Base-by-base conservation (phyloP, 2,329 filamentous ascomycete species). In the Coniochaeta sp. region DNA sequence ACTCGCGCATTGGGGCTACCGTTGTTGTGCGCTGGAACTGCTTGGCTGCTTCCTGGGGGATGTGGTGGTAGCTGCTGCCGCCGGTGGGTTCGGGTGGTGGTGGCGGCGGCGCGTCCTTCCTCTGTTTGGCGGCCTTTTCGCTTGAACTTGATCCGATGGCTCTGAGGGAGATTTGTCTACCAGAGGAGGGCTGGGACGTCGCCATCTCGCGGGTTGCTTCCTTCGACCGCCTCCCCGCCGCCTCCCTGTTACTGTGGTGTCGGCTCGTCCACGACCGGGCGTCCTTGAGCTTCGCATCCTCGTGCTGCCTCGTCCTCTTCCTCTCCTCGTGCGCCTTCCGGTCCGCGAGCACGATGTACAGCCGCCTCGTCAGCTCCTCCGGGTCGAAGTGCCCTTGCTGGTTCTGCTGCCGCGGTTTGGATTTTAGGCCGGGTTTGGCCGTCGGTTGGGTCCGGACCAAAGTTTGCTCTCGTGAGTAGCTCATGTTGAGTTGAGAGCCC, bases 21-120 rank as follows among this genome's bases (percentile, higher is more conserved):
- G 77, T 79, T 0, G 79, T 74, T 0, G 80, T 83, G 40, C 71
- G 66, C 9, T 73, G 66, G 58, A 83, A 83, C 52, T 82, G 78
- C 12, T 71, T 61, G 1, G 79, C 79, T 0, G 80, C 80, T 31
- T 77, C 71, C 50, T 71, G 69, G 13, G 81, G 81, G 2, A 81
- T 64, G 57, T 83, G 75, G 31, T 68, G 75, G 56, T 80, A 52
- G 46, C 55, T 18, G n/a, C n/a, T n/a, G n/a, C n/a, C n/a, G n/a
- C n/a, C n/a, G 46, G 40, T 47, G 48, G 42, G 30, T 28, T 52
- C 16, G 26, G 50, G 14, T 14, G 20, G 14, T n/a, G 24, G 12
- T 18, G n/a, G 3, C 46, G 28, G 7, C 20, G 47, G 47, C 18
- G 30, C 20, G 27, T 28, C 26, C 26, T 18, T 30, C 10, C 12